Evolutionary conservation across 148 eudicot genomes (phyloP).

Genomic region (Fagopyrum esculentum): DNA sequence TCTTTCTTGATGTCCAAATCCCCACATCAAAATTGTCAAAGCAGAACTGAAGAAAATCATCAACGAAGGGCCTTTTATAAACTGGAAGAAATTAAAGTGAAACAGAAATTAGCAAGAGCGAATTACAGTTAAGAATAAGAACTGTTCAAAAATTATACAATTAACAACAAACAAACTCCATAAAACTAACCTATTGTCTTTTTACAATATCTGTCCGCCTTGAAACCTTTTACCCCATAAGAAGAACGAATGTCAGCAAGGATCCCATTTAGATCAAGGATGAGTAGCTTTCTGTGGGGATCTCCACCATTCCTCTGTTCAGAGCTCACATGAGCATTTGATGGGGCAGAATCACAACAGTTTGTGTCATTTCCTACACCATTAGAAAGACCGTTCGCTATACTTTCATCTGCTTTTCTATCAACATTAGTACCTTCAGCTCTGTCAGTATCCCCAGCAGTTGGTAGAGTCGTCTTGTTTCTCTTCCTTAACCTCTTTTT

Average conservation of each 20-base stretch:
- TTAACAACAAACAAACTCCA: background rate
- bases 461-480: too few relatives aligned
- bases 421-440: too few relatives aligned
- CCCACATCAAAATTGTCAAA: slow-evolving; percentile 72
- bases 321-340: background rate
- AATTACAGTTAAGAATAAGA: slow-evolving; percentile 14
- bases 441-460: too few relatives aligned
- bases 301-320: slow-evolving; percentile 16
- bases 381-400: too few relatives aligned
- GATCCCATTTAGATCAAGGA: slow-evolving; percentile 83
- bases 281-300: slow-evolving; percentile 57
- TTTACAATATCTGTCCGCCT: slow-evolving; percentile 41
- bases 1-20: slow-evolving; percentile 73
- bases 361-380: too few relatives aligned
- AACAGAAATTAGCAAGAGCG: background rate
- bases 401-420: too few relatives aligned
- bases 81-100: slow-evolving; percentile 34
- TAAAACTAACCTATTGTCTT: slow-evolving; percentile 41
- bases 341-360: background rate
- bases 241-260: slow-evolving; percentile 46
- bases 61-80: slow-evolving; percentile 78
- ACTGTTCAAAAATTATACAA: slow-evolving; percentile 1
- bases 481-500: background rate
- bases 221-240: slow-evolving; percentile 14
- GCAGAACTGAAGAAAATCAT: slow-evolving; percentile 73